Base-by-base conservation (phyloP, 495 filamentous ascomycete genomes). In the Amphirosellinia nigrospora region DNA sequence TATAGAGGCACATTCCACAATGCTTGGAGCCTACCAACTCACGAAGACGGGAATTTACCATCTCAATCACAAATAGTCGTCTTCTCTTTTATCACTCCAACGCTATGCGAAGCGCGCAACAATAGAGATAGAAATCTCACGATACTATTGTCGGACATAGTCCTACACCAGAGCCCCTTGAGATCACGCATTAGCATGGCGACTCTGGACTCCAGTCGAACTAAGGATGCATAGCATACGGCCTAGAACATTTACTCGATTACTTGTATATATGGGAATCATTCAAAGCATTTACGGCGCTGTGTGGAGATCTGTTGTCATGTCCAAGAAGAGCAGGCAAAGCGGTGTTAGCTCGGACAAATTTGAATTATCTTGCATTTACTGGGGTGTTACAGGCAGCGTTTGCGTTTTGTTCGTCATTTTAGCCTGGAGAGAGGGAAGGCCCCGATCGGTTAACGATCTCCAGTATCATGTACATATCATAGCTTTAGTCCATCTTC, bases 341-440 rank as follows among this genome's bases (percentile, higher is more conserved):
- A 13, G 50, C 46, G 45, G 45, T 45, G 65, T 67, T 56, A 67
- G 50, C 65, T 67, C 65, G 65, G 52, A 53, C 65, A 67, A 58
- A 56, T 46, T 67, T 15, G 38, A 28, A 34, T 45, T 46, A 53
- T 66, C 48, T 53, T 66, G 64, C 64, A 66, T 66, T 53, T 66
- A 39, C 50, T 79, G 69, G 81, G 65, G 38, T 69, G 48, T 39
- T 41, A 11, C 43, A 39, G 56, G 64, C 64, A 56, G 52, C 38
- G 46, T 48, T 53, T 66, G 64, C 30, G 55, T 66, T 55, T 56
- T 32, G 19, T 11, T 56, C 45, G 81, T 75, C 82, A 78, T 50
- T 83, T 82, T 69, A 80, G 83, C 68, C 83, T 80, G 23, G 91
- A 91, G 75, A 69, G 19, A 66, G 8, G 64, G 43, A 56, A 66